Conservation (phyloP, 495 filamentous ascomycete genomes). For the Penicillium malachiteum region DNA sequence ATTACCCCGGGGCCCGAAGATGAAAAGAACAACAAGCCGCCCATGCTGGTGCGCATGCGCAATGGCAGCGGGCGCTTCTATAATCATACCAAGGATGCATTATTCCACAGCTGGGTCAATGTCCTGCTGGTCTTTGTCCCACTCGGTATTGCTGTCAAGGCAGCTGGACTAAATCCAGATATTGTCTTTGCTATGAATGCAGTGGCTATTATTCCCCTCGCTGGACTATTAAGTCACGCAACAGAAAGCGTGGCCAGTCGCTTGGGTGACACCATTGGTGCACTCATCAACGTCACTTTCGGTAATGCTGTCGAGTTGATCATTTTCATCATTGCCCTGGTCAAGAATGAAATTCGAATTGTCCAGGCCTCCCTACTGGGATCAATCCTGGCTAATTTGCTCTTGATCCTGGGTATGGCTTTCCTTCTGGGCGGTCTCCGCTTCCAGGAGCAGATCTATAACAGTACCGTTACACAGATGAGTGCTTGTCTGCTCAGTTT, state of each 20-base stretch:
- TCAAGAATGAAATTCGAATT: slow-evolving; percentile 75
- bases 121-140: slow-evolving; percentile 77
- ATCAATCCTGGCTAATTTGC: slow-evolving; percentile 82
- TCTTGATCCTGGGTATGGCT: slow-evolving; percentile 88
- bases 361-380: slow-evolving; percentile 87
- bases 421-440: slow-evolving; percentile 84
- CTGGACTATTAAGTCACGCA: slow-evolving; percentile 73
- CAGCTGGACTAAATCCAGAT: slow-evolving; percentile 45
- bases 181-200: slow-evolving; percentile 78
- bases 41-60: slow-evolving; percentile 31
- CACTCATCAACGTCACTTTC: slow-evolving; percentile 83
- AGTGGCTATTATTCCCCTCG: slow-evolving; percentile 78
- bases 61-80: slow-evolving; percentile 37
- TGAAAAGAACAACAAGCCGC: slow-evolving; percentile 25
- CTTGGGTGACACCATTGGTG: slow-evolving; percentile 78
- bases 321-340: slow-evolving; percentile 59
- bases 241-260: slow-evolving; percentile 79
- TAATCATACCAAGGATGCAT: slow-evolving; percentile 38
- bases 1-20: slow-evolving; percentile 22
- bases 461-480: slow-evolving; percentile 93
- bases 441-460: slow-evolving; percentile 91
- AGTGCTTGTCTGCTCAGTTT: slow-evolving; percentile 88
- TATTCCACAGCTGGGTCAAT: slow-evolving; percentile 71
- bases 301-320: slow-evolving; percentile 90
- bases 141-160: slow-evolving; percentile 66